Evolutionary conservation across 305 asterid species (phyloP), one percentile per base, ranked within the genome.

Genomic region (Caryopteris hybrid): DNA sequence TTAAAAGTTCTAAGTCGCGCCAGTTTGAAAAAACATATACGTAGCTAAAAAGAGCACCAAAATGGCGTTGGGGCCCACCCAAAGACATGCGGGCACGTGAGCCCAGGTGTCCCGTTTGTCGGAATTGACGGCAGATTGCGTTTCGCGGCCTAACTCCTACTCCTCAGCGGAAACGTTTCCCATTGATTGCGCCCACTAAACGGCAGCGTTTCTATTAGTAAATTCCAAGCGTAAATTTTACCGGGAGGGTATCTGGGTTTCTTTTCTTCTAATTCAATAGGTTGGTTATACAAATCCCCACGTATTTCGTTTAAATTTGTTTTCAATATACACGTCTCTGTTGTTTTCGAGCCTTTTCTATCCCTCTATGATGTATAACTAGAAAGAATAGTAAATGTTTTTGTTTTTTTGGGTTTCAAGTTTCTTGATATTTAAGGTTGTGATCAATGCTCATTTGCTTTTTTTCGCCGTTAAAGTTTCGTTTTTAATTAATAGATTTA

Each of bases 181-280:
- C 71, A 31, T 29, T 2, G 8, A 47, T n/a, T n/a, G n/a, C n/a
- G n/a, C n/a, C n/a, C n/a, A n/a, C n/a, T n/a, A 51, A 34, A 68
- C 79, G 75, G n/a, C 69, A 0, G 11, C 65, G 59, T 75, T 75
- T 21, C 17, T 17, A 43, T n/a, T 45, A 13, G 4, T 27, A 16
- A 20, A n/a, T 1, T 25, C 22, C 11, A 1, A 36, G 17, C 51
- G 8, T 41, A 20, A 20, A 48, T 39, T 13, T 50, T 34, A 38
- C 33, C 61, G 58, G 46, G 41, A 61, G 51, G 7, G 65, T 17
- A 71, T 61, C 77, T 52, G 62, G 70, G 66, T 66, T 65, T 50
- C 74, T 71, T 74, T 13, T 74, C 70, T 34, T 72, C 63, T 42
- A 69, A 64, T 69, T 66, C 50, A 50, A 65, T 29, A 61, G 77